Evolutionary conservation across 805 yeast species (phyloP).

Genomic region (Kodamaea kaohsiungensis): DNA sequence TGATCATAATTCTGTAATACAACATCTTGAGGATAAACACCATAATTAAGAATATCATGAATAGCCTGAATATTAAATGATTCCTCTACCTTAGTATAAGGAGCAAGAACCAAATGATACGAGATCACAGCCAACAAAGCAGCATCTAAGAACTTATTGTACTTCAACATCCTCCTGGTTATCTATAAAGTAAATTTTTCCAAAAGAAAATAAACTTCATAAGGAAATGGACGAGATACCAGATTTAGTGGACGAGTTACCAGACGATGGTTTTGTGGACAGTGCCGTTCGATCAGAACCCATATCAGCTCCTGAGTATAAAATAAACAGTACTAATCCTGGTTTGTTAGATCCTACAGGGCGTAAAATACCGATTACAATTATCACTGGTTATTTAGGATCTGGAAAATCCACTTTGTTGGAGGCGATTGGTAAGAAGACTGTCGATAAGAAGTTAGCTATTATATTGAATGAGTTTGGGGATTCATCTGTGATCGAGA

Average conservation of each 20-base stretch:
- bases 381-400: constrained; percentile 92
- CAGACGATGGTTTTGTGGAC: constrained; percentile 1
- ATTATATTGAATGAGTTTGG: constrained; percentile 92
- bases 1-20: constrained; percentile 65
- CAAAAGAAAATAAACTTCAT: neutral
- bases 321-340: constrained; percentile 7
- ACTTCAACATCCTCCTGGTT: neutral
- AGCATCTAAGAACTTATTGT: constrained; percentile 20
- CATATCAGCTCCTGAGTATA: neutral
- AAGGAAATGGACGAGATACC: constrained; percentile 7
- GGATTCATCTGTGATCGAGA: constrained; percentile 86
- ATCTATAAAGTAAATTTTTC: neutral
- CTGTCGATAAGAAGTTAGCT: constrained; percentile 76
- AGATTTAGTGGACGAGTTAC: constrained; percentile 3
- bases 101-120: constrained; percentile 58
- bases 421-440: constrained; percentile 62
- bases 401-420: constrained; percentile 90
- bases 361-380: constrained; percentile 80
- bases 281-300: neutral
- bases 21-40: constrained; percentile 36
- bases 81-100: constrained; percentile 92
- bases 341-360: neutral
- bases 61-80: constrained; percentile 89
- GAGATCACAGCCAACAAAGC: constrained; percentile 43
- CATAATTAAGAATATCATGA: constrained; percentile 74